These are phyloP conservation scores for Danielia reshetovae DNA, from an alignment of 805 yeast genomes.

Conservation along the genomic window DNA sequence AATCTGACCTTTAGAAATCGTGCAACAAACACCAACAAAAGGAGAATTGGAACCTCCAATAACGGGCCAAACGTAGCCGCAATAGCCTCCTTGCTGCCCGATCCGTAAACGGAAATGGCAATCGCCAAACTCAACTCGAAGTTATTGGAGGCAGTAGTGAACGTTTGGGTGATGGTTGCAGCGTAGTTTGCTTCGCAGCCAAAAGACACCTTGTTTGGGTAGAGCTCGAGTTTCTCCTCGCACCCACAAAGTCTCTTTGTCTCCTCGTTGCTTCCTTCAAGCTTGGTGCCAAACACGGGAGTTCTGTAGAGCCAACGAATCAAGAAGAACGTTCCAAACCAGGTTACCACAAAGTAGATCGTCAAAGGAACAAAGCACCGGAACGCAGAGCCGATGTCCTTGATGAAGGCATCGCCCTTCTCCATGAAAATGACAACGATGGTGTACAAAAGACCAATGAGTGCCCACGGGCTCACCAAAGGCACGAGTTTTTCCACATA, in stretches of 20 bases:
- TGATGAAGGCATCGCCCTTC: constrained; percentile 45
- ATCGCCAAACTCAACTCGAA: constrained; percentile 55
- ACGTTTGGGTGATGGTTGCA: constrained; percentile 47
- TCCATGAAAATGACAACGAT: constrained; percentile 49
- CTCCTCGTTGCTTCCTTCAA: constrained; percentile 7
- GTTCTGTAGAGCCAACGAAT: constrained; percentile 22
- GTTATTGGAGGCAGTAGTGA: constrained; percentile 56
- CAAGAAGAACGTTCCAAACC: constrained; percentile 41
- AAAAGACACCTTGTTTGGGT: constrained; percentile 2
- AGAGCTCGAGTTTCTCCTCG: constrained; percentile 26
- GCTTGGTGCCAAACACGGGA: constrained; percentile 13
- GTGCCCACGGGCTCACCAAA: constrained; percentile 45
- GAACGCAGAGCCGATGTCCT: constrained; percentile 46
- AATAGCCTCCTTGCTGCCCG: constrained; percentile 47
- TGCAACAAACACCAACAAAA: constrained; percentile 35
- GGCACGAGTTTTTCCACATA: constrained; percentile 36
- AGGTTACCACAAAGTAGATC: constrained; percentile 44
- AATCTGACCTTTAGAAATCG: constrained; percentile 25
- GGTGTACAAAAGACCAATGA: constrained; percentile 50
- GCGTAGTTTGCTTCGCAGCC: constrained; percentile 39
- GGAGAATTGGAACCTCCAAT: constrained; percentile 53
- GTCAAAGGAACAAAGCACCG: constrained; percentile 48
- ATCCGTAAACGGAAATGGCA: constrained; percentile 49
- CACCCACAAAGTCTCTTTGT: constrained; percentile 34
- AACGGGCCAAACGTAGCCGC: constrained; percentile 61